phyloP scores from a whole-genome alignment of 768 basidiomycete genomes.

The Podaxis sp. region DNA sequence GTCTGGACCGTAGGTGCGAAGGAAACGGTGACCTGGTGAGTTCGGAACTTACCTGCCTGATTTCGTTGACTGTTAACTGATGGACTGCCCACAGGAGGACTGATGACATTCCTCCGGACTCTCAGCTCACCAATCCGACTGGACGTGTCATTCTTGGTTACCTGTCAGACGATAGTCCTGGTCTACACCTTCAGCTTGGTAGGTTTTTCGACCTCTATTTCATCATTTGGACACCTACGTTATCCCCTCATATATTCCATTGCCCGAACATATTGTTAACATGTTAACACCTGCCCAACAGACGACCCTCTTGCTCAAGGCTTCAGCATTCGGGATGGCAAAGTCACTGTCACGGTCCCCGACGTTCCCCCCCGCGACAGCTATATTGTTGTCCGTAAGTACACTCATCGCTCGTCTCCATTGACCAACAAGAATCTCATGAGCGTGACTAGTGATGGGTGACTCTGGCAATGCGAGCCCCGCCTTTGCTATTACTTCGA shows the following conservation, averaged over 20 bases:
- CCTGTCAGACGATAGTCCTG: conserved; percentile 30
- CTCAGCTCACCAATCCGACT: conserved; percentile 40
- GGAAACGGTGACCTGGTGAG: conserved; percentile 52
- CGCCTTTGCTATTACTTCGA: conserved; percentile 54
- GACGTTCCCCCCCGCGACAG: conserved; percentile 34
- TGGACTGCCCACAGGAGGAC: conserved; percentile 39
- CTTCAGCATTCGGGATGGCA: conserved; percentile 49
- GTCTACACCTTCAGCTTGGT: conserved; percentile 52
- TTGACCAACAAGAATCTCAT: conserved; percentile 4
- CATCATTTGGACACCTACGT: background rate
- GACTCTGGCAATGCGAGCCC: conserved; percentile 63
- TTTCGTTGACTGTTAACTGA: conserved; percentile 1
- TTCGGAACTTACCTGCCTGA: background rate
- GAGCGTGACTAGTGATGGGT: conserved; percentile 46
- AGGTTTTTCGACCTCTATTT: conserved; percentile 16
- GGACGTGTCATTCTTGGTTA: conserved; percentile 52
- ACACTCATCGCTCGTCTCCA: background rate
- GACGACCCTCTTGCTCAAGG: conserved; percentile 53
- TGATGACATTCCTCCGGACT: conserved; percentile 37
- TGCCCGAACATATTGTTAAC: background rate
- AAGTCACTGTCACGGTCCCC: conserved; percentile 50
- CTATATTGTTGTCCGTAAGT: conserved; percentile 65
- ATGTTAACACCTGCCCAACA: conserved; percentile 21
- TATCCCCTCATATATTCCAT: background rate
- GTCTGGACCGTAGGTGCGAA: conserved; percentile 47